Conservation (phyloP, 768 basidiomycete genomes). For the Russula sp. region DNA sequence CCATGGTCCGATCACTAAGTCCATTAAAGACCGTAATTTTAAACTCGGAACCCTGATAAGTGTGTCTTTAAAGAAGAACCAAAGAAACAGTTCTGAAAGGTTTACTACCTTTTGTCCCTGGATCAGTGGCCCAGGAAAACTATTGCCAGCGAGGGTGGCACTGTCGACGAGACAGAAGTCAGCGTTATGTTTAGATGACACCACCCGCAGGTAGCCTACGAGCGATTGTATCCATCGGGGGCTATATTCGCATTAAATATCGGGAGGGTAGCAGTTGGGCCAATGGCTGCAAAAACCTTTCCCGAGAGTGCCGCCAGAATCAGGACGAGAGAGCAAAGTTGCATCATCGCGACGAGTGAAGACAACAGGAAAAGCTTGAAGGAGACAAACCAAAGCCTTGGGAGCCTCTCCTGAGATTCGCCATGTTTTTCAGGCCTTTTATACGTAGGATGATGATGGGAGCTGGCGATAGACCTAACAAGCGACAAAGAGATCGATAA, state of each 20-base stretch:
- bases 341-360: neutral
- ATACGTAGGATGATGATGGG: neutral
- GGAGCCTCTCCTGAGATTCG: neutral
- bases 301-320: slow-evolving; percentile 5
- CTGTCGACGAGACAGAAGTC: neutral
- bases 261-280: slow-evolving; percentile 19
- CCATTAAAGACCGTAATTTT: slow-evolving; percentile 37
- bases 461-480: neutral
- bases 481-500: neutral
- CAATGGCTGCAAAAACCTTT: slow-evolving; percentile 17
- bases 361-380: neutral
- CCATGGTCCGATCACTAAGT: slow-evolving; percentile 39
- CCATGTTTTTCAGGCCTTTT: neutral
- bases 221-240: slow-evolving; percentile 25
- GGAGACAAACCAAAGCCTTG: neutral
- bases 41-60: slow-evolving; percentile 30
- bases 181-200: neutral
- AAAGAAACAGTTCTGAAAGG: too few species aligned
- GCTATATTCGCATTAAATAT: slow-evolving; percentile 20
- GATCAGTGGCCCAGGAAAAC: slow-evolving; percentile 12
- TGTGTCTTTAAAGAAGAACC: slow-evolving; percentile 22
- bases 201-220: neutral
- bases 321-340: neutral
- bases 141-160: neutral
- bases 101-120: slow-evolving; percentile 24